These are phyloP conservation scores for Russula earlei DNA, from an alignment of 768 basidiomycete genomes.

Conservation along the genomic window DNA sequence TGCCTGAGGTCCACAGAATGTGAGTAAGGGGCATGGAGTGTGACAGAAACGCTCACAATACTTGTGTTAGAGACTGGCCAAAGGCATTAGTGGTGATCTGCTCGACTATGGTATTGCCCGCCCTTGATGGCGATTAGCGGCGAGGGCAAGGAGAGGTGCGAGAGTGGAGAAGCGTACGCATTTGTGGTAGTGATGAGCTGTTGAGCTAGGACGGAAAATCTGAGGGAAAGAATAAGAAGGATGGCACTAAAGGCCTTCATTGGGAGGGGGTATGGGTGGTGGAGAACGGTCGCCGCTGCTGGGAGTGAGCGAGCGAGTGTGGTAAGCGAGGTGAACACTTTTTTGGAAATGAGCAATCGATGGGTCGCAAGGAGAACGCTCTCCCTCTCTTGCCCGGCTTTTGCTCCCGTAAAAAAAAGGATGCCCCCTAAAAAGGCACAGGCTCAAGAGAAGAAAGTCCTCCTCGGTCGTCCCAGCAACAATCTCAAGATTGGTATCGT, in stretches of 20 bases:
- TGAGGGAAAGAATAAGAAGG: slow-evolving; percentile 16
- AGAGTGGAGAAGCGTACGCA: slow-evolving; percentile 30
- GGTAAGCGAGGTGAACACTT: background rate
- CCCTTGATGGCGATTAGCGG: slow-evolving; percentile 23
- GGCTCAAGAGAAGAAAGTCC: slow-evolving; percentile 67
- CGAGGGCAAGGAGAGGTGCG: slow-evolving; percentile 4
- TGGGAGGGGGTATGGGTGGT: slow-evolving; percentile 10
- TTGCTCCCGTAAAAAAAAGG: slow-evolving; percentile 42
- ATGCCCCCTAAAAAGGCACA: slow-evolving; percentile 91
- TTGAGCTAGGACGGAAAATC: slow-evolving; percentile 20
- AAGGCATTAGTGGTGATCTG: slow-evolving; percentile 34
- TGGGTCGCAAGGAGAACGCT: slow-evolving; percentile 22
- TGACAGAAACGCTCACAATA: slow-evolving; percentile 31
- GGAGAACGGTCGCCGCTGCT: background rate
- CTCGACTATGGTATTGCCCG: slow-evolving; percentile 45
- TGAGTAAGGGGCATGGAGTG: background rate
- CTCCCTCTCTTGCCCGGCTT: slow-evolving; percentile 31
- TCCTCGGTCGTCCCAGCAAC: slow-evolving; percentile 89
- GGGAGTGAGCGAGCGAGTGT: background rate
- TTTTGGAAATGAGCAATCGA: slow-evolving; percentile 21
- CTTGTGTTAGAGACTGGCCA: slow-evolving; percentile 34
- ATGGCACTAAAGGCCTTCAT: slow-evolving; percentile 10
- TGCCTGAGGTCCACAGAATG: slow-evolving; percentile 11
- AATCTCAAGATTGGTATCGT: slow-evolving; percentile 99
- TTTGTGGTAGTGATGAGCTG: slow-evolving; percentile 38